Base-by-base conservation (phyloP, 176 grass and related monocot genomes). In the Musa schizocarpa region DNA sequence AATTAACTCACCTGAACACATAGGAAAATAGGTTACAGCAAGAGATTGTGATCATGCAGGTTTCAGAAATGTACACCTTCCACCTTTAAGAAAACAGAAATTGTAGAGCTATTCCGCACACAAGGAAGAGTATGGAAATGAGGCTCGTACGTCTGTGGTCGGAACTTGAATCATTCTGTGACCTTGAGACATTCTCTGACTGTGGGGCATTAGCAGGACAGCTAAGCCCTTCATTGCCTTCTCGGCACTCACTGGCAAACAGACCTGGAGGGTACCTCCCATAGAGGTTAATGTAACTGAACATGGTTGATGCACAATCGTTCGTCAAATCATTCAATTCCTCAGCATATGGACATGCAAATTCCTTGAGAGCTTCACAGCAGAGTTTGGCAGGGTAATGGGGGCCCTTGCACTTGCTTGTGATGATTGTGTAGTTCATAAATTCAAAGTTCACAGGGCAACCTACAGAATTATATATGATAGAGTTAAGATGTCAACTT, bases 351-450 rank as follows among this genome's bases (percentile, higher is more conserved):
- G 34, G 68, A 17, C 68, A 70, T 4, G 43, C 68, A 21, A 70
- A 51, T 20, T 70, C 68, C 48, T 19, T 21, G 1, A 70, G 51
- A 50, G 43, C 68, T 50, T 8, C 2, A 70, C 68, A 70, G 8
- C 68, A 70, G 7, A 2, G 48, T 8, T 21, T 16, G 8, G 1
- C 2, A 12, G 68, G 68, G 51, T 50, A 70, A 0, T 1, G 0
- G 43, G 68, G 68, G 3, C 43, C 68, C 48, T 20, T 70, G 68
- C 68, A 70, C 68, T 70, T 70, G 68, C 48, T 70, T 21, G 48
- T 70, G 68, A 70, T 11, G 68, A 51, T 70, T 1, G 68, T 70
- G 68, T 70, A 70, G 43, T 70, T 70, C 68, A 1, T 0, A 12
- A 1, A 19, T 29, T 70, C 34, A 51, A 70, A 70, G 51, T 13